Conservation (phyloP, 352 stramenopile genomes). For the Phytopythium cucurbitacearum region DNA sequence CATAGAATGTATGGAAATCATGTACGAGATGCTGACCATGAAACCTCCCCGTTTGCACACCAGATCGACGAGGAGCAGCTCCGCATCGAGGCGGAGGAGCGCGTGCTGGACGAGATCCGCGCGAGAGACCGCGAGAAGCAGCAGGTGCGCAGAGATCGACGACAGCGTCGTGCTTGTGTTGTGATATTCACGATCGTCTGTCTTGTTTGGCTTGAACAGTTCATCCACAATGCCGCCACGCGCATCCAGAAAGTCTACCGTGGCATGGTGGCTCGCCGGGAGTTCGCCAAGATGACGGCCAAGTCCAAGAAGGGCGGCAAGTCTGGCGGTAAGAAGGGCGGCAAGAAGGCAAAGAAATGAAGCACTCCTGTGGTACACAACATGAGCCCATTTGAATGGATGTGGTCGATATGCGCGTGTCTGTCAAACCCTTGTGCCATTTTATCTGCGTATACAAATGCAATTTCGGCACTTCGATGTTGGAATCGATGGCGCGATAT, state of each 20-base stretch:
- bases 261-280: conserved; percentile 50
- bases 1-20: neutral
- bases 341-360: conserved; percentile 31
- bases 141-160: conserved; percentile 31
- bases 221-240: conserved; percentile 65
- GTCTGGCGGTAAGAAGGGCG: conserved; percentile 39
- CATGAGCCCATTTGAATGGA: no score
- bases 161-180: neutral
- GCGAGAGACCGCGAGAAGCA: conserved; percentile 69
- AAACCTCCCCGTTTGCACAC: neutral
- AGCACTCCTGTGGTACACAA: no score
- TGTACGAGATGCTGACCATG: neutral
- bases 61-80: conserved; percentile 83
- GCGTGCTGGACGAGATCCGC: conserved; percentile 63
- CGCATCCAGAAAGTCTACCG: conserved; percentile 83
- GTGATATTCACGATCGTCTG: neutral
- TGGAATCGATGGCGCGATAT: no score
- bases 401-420: no score
- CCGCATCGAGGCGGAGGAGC: conserved; percentile 79
- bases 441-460: no score
- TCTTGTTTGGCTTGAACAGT: conserved; percentile 21
- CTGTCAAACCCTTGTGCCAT: no score
- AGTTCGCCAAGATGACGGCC: conserved; percentile 68
- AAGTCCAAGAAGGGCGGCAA: conserved; percentile 86
- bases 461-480: no score